A percentile compares a stretch with the other conserved stretches of the same genome.
Conservation (phyloP, 1,139 yeast species). For the Nematodospora anomalae region DNA sequence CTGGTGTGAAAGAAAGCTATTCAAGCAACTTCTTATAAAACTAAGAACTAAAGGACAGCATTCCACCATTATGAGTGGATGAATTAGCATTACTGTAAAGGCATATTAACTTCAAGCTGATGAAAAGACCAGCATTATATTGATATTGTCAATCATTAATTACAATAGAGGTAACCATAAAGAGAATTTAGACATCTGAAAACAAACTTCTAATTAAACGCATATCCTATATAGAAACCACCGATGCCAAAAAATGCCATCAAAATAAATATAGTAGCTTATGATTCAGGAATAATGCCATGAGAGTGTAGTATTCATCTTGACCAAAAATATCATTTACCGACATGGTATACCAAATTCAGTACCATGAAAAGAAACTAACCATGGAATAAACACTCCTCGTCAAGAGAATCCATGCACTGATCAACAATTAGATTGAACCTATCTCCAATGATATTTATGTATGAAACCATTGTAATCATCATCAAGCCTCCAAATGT, state of each 20-base stretch:
- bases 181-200: no score
- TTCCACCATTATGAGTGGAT: no score
- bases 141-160: no score
- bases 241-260: conserved; percentile 11
- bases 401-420: conserved; percentile 10
- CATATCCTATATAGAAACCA: no score
- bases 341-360: conserved; percentile 11
- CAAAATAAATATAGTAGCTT: conserved; percentile 9
- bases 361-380: conserved; percentile 14
- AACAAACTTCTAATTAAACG: no score
- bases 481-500: conserved; percentile 10
- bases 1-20: no score
- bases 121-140: no score
- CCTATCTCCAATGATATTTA: conserved; percentile 1
- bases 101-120: no score
- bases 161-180: no score
- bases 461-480: conserved; percentile 7
- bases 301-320: conserved; percentile 13
- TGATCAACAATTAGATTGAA: conserved; percentile 9
- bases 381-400: conserved; percentile 15
- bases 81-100: no score
- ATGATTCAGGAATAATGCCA: conserved; percentile 13
- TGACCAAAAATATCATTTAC: conserved; percentile 15
- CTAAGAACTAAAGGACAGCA: no score
- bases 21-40: no score